Evolutionary conservation across 768 basidiomycete genomes (phyloP).

Genomic region (Scleroderma citrinum): DNA sequence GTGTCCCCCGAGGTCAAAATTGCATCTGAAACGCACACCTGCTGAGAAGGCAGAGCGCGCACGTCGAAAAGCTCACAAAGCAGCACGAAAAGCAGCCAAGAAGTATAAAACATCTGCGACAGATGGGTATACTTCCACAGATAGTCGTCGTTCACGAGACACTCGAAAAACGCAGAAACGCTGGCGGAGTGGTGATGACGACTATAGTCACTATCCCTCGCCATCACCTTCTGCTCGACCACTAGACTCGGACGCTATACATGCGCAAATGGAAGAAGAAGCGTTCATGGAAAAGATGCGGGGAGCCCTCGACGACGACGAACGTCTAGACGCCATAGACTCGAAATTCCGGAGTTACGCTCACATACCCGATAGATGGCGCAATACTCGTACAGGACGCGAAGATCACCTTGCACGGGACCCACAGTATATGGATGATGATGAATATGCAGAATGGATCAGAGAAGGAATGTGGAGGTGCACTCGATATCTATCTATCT

Average conservation of each 20-base stretch:
- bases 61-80: constrained; percentile 39
- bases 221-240: constrained; percentile 24
- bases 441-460: constrained; percentile 86
- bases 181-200: constrained; percentile 5
- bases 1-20: constrained; percentile 33
- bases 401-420: constrained; percentile 39
- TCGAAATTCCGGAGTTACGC: constrained; percentile 60
- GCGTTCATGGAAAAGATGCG: constrained; percentile 70
- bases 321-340: constrained; percentile 57
- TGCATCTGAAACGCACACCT: constrained; percentile 59
- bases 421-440: constrained; percentile 63
- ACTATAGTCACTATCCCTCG: constrained; percentile 25
- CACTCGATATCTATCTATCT: constrained; percentile 17
- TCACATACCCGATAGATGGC: constrained; percentile 72
- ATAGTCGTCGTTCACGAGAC: constrained; percentile 12
- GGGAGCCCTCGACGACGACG: constrained; percentile 68
- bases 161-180: constrained; percentile 10
- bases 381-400: constrained; percentile 31
- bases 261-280: constrained; percentile 55
- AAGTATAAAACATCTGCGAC: constrained; percentile 14
- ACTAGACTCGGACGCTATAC: constrained; percentile 42
- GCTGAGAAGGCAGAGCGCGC: constrained; percentile 48
- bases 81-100: constrained; percentile 45
- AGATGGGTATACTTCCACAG: constrained; percentile 17
- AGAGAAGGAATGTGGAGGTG: constrained; percentile 81